Evolutionary conservation across 1,139 yeast genomes (phyloP), one percentile per base, ranked within the genome.

Genomic region (Schwanniomyces etchellsii): DNA sequence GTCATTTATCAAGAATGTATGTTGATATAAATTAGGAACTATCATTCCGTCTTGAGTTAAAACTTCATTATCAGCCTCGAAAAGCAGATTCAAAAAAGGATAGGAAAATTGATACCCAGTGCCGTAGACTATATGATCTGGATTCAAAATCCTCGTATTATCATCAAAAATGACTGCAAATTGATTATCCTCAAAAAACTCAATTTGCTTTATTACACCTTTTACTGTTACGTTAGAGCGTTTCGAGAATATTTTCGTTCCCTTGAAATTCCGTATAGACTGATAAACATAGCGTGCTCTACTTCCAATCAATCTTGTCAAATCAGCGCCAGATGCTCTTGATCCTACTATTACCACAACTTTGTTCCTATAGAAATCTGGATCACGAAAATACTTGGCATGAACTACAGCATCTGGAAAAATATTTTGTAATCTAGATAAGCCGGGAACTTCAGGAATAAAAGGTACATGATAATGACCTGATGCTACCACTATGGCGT

Each of bases 31-130:
- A 3, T 44, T 47, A 3, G 53, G 54, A 9, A 57, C 46, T 7
- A 60, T 39, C 27, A 50, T 48, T 2, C 46, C 45, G 3, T 48
- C 39, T 12, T 43, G 28, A 27, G 52, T 52, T 14, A 20, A 12
- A 14, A 14, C 16, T 7, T 10, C 15, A 9, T 14, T 10, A 5
- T 14, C 10, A 7, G n/a, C 12, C n/a, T 18, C 9, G 21, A 15
- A 27, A 4, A 44, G 33, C 7, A 38, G 31, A 35, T 54, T 51
- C 28, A 68, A 46, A 33, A 63, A 67, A 3, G 74, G 73, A 36
- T 52, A 66, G 29, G 66, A 59, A 37, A 52, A 64, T 26, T 57
- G 52, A 45, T 59, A 68, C 0, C 74, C 74, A 0, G 74, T 68
- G 3, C 68, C 73, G 37, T 62, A 66, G 3, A 64, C 46, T 11